Evolutionary conservation across 768 basidiomycete genomes (phyloP).

Genomic region (Paxillus involutus): DNA sequence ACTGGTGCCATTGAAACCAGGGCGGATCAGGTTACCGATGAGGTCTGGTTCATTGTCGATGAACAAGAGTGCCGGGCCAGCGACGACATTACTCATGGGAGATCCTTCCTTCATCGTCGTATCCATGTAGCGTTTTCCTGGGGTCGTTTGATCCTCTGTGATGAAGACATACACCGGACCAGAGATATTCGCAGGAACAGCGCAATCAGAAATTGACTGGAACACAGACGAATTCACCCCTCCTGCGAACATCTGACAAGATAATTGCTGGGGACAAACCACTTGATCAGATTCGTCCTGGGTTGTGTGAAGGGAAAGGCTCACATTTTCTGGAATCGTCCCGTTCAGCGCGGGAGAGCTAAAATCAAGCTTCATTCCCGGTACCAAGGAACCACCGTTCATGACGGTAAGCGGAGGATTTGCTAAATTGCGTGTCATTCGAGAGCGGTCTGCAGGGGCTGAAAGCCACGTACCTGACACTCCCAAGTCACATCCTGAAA

Average conservation of each 20-base stretch:
- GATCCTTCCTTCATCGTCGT: slow-evolving; percentile 55
- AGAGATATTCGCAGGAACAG: slow-evolving; percentile 65
- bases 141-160: slow-evolving; percentile 60
- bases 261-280: slow-evolving; percentile 41
- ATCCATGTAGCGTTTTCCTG: slow-evolving; percentile 48
- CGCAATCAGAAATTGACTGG: slow-evolving; percentile 59
- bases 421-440: slow-evolving; percentile 33
- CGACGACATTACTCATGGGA: slow-evolving; percentile 46
- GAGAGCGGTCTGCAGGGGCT: background rate
- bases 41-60: slow-evolving; percentile 58
- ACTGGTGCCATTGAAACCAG: slow-evolving; percentile 13
- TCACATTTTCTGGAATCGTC: slow-evolving; percentile 41
- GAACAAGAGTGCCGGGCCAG: slow-evolving; percentile 71
- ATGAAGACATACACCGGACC: slow-evolving; percentile 76
- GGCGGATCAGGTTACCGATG: slow-evolving; percentile 47
- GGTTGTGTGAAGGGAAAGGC: slow-evolving; percentile 11
- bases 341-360: slow-evolving; percentile 54
- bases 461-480: slow-evolving; percentile 43
- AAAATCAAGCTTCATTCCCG: slow-evolving; percentile 67
- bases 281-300: slow-evolving; percentile 5
- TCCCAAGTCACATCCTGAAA: slow-evolving; percentile 66
- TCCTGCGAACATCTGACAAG: slow-evolving; percentile 78
- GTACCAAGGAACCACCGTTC: slow-evolving; percentile 53
- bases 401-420: slow-evolving; percentile 62
- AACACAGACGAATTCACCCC: slow-evolving; percentile 54